Conservation (phyloP, 2,329 filamentous ascomycete species). For the Scorias spongiosa region DNA sequence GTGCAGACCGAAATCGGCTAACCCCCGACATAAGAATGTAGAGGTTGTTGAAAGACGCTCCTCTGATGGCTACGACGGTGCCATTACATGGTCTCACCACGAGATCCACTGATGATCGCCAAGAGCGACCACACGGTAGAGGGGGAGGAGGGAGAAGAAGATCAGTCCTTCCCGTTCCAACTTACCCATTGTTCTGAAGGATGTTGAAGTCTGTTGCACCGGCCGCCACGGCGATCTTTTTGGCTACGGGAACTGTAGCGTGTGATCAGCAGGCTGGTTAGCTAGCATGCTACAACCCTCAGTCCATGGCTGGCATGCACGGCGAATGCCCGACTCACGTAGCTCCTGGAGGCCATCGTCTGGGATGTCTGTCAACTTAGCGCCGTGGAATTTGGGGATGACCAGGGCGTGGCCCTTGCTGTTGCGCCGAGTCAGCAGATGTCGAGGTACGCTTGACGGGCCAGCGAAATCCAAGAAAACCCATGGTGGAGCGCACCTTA, state of each 20-base stretch:
- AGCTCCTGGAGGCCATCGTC: conserved; percentile 76
- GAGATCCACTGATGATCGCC: too few relatives aligned
- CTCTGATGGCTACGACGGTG: too few relatives aligned
- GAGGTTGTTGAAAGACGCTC: too few relatives aligned
- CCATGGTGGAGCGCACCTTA: conserved; percentile 22
- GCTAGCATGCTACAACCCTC: too few relatives aligned
- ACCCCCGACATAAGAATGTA: too few relatives aligned
- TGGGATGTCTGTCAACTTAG: conserved; percentile 80
- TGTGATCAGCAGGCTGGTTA: background rate
- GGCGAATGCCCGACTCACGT: conserved; percentile 6
- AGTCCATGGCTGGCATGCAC: too few relatives aligned
- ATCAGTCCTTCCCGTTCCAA: background rate
- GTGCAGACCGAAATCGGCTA: too few relatives aligned
- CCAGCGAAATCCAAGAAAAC: background rate
- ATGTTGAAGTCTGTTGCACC: conserved; percentile 79
- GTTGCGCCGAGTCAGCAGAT: background rate
- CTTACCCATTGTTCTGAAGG: conserved; percentile 71
- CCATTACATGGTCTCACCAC: too few relatives aligned
- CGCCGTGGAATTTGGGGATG: conserved; percentile 89
- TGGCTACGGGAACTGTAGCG: conserved; percentile 53
- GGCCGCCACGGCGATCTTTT: conserved; percentile 67
- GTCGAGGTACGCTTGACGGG: background rate
- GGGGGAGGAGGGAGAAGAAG: too few relatives aligned
- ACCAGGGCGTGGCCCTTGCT: conserved; percentile 41
- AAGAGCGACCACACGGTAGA: too few relatives aligned